Evolutionary conservation across 106 monocot genomes (phyloP).

Genomic region (Acorus gramineus): DNA sequence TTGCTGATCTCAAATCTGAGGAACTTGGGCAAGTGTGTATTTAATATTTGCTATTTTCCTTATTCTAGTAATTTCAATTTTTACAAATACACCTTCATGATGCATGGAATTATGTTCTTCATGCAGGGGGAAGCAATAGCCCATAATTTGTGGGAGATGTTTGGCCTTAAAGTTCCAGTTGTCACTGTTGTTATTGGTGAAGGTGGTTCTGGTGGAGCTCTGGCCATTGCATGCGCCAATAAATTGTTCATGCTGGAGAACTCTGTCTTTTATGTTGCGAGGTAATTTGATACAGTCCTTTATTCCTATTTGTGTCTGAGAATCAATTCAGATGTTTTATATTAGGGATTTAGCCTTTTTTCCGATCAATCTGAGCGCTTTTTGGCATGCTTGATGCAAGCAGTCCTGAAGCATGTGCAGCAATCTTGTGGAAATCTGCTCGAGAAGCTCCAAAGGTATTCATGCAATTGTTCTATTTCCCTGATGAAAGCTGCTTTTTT

Average conservation of each 20-base stretch:
- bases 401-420: conserved; percentile 97
- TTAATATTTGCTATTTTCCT: not conserved
- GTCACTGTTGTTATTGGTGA: conserved; percentile 85
- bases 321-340: too few relatives aligned
- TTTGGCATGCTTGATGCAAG: not conserved
- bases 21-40: conserved; percentile 79
- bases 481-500: not conserved
- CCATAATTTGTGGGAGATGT: conserved; percentile 78
- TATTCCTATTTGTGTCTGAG: not conserved
- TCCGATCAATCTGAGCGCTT: too few relatives aligned
- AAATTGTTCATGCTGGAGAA: conserved; percentile 90
- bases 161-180: conserved; percentile 77
- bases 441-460: conserved; percentile 73
- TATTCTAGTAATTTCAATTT: not conserved
- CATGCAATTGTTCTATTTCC: not conserved
- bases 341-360: too few relatives aligned
- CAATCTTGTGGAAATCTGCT: conserved; percentile 77
- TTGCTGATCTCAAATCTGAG: conserved; percentile 91
- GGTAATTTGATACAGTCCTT: conserved; percentile 24
- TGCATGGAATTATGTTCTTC: not conserved
- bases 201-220: conserved; percentile 98
- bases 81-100: too few relatives aligned
- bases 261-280: conserved; percentile 89
- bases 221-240: conserved; percentile 90
- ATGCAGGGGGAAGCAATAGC: conserved; percentile 89